Percentiles rank a stretch among this genome's conserved stretches.
These are phyloP conservation scores for Drosera capensis DNA, from an alignment of 148 eudicot genomes.

Conservation along the genomic window DNA sequence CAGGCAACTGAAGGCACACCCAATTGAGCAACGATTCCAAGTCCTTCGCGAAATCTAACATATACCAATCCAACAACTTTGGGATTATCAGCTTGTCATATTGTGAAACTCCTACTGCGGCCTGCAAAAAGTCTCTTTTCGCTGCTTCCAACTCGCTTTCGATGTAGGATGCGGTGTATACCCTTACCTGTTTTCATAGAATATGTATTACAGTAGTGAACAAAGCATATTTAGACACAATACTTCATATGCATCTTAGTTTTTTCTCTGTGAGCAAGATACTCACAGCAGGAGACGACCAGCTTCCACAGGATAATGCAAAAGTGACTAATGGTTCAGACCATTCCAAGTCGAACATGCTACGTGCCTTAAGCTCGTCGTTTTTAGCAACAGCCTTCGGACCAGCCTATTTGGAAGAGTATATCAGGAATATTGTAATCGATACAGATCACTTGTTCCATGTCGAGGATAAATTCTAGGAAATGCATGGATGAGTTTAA, in stretches of 20 bases:
- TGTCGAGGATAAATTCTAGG: background rate
- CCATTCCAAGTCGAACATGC: slow-evolving; percentile 56
- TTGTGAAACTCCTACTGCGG: slow-evolving; percentile 53
- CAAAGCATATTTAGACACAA: background rate
- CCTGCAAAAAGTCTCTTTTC: slow-evolving; percentile 69
- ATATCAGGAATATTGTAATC: background rate
- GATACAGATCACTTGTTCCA: too few species aligned
- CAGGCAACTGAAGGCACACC: slow-evolving; percentile 77
- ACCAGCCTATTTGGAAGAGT: slow-evolving; percentile 5
- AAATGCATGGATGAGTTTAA: background rate
- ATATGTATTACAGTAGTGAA: background rate
- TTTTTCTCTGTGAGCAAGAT: too few species aligned
- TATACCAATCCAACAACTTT: slow-evolving; percentile 72
- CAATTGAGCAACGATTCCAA: slow-evolving; percentile 65
- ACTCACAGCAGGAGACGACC: slow-evolving; percentile 96
- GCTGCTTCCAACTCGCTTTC: slow-evolving; percentile 76
- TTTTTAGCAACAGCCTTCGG: slow-evolving; percentile 3
- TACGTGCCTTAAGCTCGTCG: slow-evolving; percentile 22
- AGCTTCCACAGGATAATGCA: slow-evolving; percentile 84
- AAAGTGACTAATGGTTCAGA: slow-evolving; percentile 84
- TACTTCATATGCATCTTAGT: background rate
- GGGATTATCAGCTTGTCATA: slow-evolving; percentile 46
- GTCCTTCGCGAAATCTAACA: slow-evolving; percentile 79
- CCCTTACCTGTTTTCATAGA: slow-evolving; percentile 43
- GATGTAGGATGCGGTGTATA: slow-evolving; percentile 65